Conservation (phyloP, 352 stramenopile species). For the Globisporangium emineosum region DNA sequence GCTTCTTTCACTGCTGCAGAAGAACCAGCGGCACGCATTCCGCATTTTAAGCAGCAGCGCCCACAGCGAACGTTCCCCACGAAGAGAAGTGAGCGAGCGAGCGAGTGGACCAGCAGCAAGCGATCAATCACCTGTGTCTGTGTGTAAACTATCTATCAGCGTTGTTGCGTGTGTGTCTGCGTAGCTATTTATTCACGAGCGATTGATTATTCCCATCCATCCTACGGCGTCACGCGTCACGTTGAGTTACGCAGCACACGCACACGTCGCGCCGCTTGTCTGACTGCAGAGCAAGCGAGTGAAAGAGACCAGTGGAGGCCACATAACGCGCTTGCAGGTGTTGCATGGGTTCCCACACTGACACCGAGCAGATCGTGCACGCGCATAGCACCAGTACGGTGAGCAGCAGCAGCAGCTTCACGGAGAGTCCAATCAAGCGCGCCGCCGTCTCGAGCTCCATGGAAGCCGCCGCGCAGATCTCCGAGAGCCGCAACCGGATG, state of each 20-base stretch:
- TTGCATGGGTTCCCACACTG: conserved; percentile 15
- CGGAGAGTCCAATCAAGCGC: conserved; percentile 8
- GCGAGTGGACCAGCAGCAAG: neutral
- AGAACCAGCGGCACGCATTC: conserved; percentile 4
- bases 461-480: conserved; percentile 36
- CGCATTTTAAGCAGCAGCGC: neutral
- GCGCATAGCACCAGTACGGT: conserved; percentile 12
- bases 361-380: conserved; percentile 15
- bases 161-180: neutral
- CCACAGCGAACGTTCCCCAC: neutral
- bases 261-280: neutral
- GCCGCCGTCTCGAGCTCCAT: conserved; percentile 27
- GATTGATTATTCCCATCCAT: neutral
- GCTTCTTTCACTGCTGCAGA: neutral
- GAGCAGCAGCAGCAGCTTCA: conserved; percentile 23
- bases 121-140: neutral
- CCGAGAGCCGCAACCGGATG: neutral
- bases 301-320: neutral
- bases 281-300: neutral
- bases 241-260: neutral
- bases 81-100: neutral
- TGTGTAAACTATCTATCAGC: too few species aligned
- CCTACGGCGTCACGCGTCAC: neutral
- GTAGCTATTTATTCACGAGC: neutral
- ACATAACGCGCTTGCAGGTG: conserved; percentile 3